Percentiles rank a stretch among this genome's conserved stretches.
These are phyloP conservation scores for Auricularia sp. DNA, from an alignment of 768 basidiomycete genomes.

Conservation along the genomic window DNA sequence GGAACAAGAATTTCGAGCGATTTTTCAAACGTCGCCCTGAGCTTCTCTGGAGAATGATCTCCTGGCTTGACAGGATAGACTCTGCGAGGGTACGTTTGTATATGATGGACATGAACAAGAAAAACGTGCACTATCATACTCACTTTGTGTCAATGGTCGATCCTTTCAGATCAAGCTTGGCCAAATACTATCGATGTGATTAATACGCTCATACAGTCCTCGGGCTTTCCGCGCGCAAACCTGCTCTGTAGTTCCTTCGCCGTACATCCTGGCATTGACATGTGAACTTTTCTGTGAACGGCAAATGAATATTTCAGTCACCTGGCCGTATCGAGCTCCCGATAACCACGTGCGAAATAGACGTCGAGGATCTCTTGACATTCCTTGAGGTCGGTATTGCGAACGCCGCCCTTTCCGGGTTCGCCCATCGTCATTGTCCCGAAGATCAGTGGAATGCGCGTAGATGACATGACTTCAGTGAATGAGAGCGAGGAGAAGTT, in stretches of 20 bases:
- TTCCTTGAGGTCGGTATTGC: constrained; percentile 24
- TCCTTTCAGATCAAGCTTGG: constrained; percentile 29
- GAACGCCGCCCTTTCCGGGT: constrained; percentile 31
- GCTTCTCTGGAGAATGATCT: constrained; percentile 28
- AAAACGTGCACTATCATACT: constrained; percentile 3
- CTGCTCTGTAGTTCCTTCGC: constrained; percentile 45
- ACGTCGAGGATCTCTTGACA: constrained; percentile 36
- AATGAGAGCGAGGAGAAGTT: neutral
- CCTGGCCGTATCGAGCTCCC: constrained; percentile 40
- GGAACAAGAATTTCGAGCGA: constrained; percentile 38
- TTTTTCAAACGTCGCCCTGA: constrained; percentile 34
- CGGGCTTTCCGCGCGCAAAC: constrained; percentile 15
- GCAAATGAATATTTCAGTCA: neutral
- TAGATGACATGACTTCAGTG: neutral
- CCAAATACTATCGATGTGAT: constrained; percentile 22
- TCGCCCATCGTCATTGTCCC: constrained; percentile 41
- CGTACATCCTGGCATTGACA: constrained; percentile 26
- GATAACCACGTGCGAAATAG: constrained; percentile 32
- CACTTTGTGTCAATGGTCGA: constrained; percentile 42
- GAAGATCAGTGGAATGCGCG: constrained; percentile 14
- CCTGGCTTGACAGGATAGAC: constrained; percentile 33
- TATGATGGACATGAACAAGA: neutral
- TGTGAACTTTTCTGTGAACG: neutral
- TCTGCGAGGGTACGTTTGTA: constrained; percentile 15
- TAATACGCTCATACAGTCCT: neutral